Evolutionary conservation across 495 filamentous ascomycete species (phyloP).

Genomic region (Neurospora sp.): DNA sequence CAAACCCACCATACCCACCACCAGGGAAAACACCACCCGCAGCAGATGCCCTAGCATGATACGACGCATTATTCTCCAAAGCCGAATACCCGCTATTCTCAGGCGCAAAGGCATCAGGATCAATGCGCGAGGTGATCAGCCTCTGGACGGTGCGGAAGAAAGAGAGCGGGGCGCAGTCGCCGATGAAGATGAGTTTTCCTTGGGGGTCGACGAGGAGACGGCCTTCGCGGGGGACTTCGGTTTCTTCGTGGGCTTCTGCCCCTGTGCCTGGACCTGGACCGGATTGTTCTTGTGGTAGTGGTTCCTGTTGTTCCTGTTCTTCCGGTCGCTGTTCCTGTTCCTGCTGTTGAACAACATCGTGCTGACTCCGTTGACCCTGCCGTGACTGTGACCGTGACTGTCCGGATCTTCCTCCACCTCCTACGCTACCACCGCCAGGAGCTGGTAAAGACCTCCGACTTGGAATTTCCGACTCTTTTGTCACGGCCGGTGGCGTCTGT

Average conservation of each 20-base stretch:
- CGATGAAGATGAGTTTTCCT: constrained; percentile 54
- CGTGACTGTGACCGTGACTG: neutral
- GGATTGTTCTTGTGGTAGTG: no score
- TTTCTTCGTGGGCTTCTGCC: constrained; percentile 18
- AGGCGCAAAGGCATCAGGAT: constrained; percentile 51
- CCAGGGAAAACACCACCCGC: neutral
- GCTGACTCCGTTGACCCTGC: neutral
- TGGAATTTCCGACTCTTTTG: neutral
- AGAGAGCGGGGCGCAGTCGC: constrained; percentile 58
- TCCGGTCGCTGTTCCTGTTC: no score
- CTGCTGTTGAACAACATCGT: neutral
- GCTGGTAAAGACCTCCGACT: neutral
- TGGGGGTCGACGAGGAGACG: constrained; percentile 47
- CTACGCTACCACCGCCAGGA: neutral
- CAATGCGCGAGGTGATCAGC: constrained; percentile 54
- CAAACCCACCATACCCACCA: neutral
- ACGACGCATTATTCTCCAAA: constrained; percentile 38
- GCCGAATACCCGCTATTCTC: constrained; percentile 56
- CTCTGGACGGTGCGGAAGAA: constrained; percentile 58
- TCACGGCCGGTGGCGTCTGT: neutral
- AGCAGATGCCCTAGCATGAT: neutral
- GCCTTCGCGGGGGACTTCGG: constrained; percentile 37
- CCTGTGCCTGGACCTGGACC: no score
- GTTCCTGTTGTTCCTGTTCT: no score
- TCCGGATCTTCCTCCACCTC: neutral